These are phyloP conservation scores for Hymenoscyphus albidus DNA, from an alignment of 2,329 filamentous ascomycete genomes.

Conservation along the genomic window DNA sequence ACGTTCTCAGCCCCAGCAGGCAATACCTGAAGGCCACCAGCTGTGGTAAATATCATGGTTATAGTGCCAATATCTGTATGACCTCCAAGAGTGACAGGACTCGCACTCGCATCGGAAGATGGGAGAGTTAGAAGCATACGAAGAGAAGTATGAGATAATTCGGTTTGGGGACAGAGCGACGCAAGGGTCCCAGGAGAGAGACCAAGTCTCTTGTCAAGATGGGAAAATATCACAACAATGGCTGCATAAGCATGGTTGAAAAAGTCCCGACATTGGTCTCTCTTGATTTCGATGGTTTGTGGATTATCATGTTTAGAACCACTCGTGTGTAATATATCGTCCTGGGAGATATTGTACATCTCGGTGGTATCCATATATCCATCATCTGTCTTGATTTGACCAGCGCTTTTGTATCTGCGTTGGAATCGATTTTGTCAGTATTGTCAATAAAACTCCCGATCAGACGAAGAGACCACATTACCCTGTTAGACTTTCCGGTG, in stretches of 20 bases:
- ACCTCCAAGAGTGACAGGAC: background rate
- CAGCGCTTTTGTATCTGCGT: slow-evolving; percentile 4
- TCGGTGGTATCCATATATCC: slow-evolving; percentile 8
- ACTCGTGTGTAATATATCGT: slow-evolving; percentile 8
- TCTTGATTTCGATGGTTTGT: background rate
- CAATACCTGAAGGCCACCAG: slow-evolving; percentile 1
- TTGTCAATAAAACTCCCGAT: background rate
- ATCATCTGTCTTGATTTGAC: slow-evolving; percentile 15
- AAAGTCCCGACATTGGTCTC: background rate
- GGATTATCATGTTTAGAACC: slow-evolving; percentile 1
- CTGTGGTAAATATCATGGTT: slow-evolving; percentile 2
- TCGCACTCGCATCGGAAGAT: background rate
- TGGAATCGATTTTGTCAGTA: background rate
- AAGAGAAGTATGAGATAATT: slow-evolving; percentile 1
- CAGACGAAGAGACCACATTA: too few relatives aligned
- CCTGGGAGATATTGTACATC: slow-evolving; percentile 10
- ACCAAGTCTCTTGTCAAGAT: slow-evolving; percentile 1
- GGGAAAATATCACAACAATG: background rate
- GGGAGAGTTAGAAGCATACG: background rate
- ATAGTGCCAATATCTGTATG: slow-evolving; percentile 8
- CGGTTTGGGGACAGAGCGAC: background rate
- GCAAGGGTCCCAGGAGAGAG: background rate
- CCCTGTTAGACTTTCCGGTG: background rate
- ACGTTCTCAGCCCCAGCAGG: background rate
- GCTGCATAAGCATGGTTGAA: background rate